Percentiles rank a stretch among this genome's conserved stretches.
phyloP scores from a whole-genome alignment of 306 rosid species.

The Adenanthera pavonina region DNA sequence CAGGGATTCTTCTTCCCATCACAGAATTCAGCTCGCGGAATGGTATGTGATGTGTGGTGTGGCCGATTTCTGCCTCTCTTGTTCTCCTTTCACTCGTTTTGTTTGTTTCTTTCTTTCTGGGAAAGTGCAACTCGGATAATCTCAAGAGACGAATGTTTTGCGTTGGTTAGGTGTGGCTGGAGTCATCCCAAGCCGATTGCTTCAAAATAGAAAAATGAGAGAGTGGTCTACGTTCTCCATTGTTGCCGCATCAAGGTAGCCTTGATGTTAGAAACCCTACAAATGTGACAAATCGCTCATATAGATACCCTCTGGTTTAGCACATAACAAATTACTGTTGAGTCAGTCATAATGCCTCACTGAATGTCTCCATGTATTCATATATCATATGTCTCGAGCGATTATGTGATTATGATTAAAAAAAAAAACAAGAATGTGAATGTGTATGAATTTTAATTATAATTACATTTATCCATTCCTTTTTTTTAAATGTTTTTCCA shows the following conservation, averaged over 20 bases:
- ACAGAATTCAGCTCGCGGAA: constrained; percentile 27
- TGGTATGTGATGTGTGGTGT: neutral
- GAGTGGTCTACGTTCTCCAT: neutral
- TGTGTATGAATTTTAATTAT: too few species aligned
- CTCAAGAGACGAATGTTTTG: constrained; percentile 15
- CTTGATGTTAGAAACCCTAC: neutral
- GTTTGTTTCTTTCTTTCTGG: neutral
- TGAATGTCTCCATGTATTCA: neutral
- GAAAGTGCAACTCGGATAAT: neutral
- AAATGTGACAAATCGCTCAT: neutral
- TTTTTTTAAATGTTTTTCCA: neutral
- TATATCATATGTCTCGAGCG: neutral
- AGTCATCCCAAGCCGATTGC: constrained; percentile 51
- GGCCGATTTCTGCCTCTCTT: constrained; percentile 18
- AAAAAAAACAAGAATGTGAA: too few species aligned
- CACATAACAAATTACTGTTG: neutral
- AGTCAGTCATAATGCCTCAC: neutral
- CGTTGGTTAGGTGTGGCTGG: neutral
- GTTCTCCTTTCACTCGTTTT: neutral
- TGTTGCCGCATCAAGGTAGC: neutral
- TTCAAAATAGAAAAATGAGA: constrained; percentile 48
- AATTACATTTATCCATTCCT: neutral
- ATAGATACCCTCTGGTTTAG: neutral
- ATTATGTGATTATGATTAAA: too few species aligned
- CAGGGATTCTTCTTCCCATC: constrained; percentile 77